Conservation (phyloP, 2,329 filamentous ascomycete genomes). For the Fusarium napiforme region DNA sequence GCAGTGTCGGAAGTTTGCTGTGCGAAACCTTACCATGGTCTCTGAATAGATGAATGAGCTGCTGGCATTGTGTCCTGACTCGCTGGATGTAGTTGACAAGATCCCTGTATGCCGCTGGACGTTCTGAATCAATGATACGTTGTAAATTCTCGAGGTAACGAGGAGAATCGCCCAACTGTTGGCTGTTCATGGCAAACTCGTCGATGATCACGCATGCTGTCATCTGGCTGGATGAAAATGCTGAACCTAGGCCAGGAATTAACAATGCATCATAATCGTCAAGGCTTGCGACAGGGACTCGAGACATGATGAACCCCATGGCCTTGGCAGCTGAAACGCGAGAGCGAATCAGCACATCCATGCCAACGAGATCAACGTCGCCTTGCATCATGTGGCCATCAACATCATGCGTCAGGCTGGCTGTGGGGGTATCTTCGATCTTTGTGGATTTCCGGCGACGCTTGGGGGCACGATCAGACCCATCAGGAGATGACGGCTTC, state of each 20-base stretch:
- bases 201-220: slow-evolving; percentile 86
- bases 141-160: slow-evolving; percentile 75
- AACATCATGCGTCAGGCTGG: slow-evolving; percentile 87
- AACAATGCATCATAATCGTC: slow-evolving; percentile 74
- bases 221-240: slow-evolving; percentile 87
- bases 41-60: slow-evolving; percentile 89
- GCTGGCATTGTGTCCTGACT: slow-evolving; percentile 89
- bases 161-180: slow-evolving; percentile 52
- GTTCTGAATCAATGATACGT: slow-evolving; percentile 81
- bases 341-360: slow-evolving; percentile 88
- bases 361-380: slow-evolving; percentile 92
- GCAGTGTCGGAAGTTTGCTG: slow-evolving; percentile 79
- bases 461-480: slow-evolving; percentile 73
- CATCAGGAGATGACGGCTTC: slow-evolving; percentile 63
- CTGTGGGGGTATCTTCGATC: slow-evolving; percentile 72
- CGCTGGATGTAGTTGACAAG: slow-evolving; percentile 90
- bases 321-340: slow-evolving; percentile 88
- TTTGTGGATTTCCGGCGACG: slow-evolving; percentile 88
- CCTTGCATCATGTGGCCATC: slow-evolving; percentile 98
- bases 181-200: slow-evolving; percentile 78
- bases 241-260: slow-evolving; percentile 73
- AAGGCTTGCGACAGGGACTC: slow-evolving; percentile 73
- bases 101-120: slow-evolving; percentile 86
- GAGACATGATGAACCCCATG: slow-evolving; percentile 83
- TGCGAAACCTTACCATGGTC: slow-evolving; percentile 86